Evolutionary conservation across 176 grass and related monocot species (phyloP), one percentile per base, ranked within the genome.

Genomic region (Hyparrhenia diplandra): DNA sequence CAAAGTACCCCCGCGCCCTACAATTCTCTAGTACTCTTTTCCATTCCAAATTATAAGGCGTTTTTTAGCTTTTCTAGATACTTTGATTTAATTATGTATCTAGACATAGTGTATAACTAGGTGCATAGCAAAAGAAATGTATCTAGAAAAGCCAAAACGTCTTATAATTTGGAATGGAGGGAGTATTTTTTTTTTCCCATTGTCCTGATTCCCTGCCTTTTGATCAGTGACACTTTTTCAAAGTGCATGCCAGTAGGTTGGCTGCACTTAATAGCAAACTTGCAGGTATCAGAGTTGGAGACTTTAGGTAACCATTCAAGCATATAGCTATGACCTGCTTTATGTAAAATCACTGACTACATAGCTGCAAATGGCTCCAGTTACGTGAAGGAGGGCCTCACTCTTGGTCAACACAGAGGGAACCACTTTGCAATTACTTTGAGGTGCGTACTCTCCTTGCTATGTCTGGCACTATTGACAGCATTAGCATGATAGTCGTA

Each of bases 351-450:
- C 18, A 58, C n/a, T 83, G 75, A 83, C 21, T 54, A 16, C 36
- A 76, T 42, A 77, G 60, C 41, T 88, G 30, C 58, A 66, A 68
- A 67, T 34, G 28, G 10, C 75, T 69, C 21, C 85, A 98, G 95
- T 87, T 94, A 98, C 66, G 90, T 88, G 35, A 87, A 88, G 68
- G 88, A 92, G 61, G 95, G 92, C 37, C 90, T 98, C 82, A 84
- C 74, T 85, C 95, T 98, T 69, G 95, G 92, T 84, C 92, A 91
- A 71, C 88, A 94, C 54, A 84, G 69, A 18, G 95, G 95, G 71
- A 94, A 94, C 82, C 90, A 66, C 10, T 98, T 98, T 73, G 92
- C 90, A 72, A 90, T 98, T 83, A 98, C 83, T 77, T 90, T 98
- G 71, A 94, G 95, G 95, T 98, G 49, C 2, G 43, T 74, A 35